A percentile compares a stretch with the other conserved stretches of the same genome.
phyloP scores from a whole-genome alignment of 306 rosid species.

The Mucuna pruriens region DNA sequence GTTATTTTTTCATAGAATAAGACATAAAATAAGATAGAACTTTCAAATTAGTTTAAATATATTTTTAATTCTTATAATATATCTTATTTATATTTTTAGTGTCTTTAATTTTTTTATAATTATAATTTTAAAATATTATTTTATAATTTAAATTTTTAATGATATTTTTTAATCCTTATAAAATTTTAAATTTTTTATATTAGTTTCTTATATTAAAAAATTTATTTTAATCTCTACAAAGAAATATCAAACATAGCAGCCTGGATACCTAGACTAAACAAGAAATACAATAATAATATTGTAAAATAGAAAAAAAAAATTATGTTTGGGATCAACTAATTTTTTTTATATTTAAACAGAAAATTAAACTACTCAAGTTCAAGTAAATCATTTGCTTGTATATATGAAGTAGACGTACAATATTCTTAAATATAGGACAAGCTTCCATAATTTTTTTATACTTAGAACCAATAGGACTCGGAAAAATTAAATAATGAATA shows the following conservation, averaged over 20 bases:
- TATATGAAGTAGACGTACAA: neutral
- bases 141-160: too few species aligned
- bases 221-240: too few species aligned
- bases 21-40: too few species aligned
- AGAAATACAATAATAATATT: constrained; percentile 4
- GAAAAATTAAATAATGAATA: neutral
- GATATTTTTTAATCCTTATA: too few species aligned
- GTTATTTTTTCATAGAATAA: too few species aligned
- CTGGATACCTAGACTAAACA: neutral
- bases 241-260: neutral
- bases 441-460: neutral
- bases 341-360: constrained; percentile 17
- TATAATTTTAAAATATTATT: too few species aligned
- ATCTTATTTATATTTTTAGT: too few species aligned
- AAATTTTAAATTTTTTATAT: too few species aligned
- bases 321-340: neutral
- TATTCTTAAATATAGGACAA: constrained; percentile 6
- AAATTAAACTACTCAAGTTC: constrained; percentile 20
- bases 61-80: too few species aligned
- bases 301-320: constrained; percentile 2
- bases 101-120: too few species aligned
- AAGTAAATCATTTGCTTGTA: constrained; percentile 8
- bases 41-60: too few species aligned
- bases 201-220: too few species aligned
- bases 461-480: constrained; percentile 9